These are phyloP conservation scores for Fusarium sp. DNA, from an alignment of 2,329 filamentous ascomycete genomes.

Conservation along the genomic window DNA sequence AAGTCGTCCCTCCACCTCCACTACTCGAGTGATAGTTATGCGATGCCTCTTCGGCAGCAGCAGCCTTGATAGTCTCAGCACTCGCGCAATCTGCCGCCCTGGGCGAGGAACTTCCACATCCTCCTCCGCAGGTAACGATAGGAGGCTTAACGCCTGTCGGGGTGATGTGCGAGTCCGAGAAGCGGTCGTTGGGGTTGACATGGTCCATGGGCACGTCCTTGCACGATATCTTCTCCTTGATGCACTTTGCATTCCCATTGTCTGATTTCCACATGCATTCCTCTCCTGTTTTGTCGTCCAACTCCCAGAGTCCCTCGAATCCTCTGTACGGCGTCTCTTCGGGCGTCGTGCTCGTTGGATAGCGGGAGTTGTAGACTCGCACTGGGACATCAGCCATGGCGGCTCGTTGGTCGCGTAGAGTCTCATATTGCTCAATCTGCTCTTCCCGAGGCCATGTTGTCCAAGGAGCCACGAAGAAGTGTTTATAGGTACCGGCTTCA, in stretches of 20 bases:
- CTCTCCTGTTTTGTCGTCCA: background rate
- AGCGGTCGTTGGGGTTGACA: constrained; percentile 5
- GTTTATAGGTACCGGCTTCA: constrained; percentile 44
- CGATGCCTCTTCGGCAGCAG: constrained; percentile 2
- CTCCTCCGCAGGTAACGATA: constrained; percentile 18
- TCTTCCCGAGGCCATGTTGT: constrained; percentile 24
- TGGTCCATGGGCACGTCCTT: background rate
- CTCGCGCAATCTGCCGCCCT: constrained; percentile 26
- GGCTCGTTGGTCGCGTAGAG: constrained; percentile 23
- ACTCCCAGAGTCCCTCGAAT: constrained; percentile 10
- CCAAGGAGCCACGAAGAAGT: constrained; percentile 46
- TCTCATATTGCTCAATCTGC: constrained; percentile 38
- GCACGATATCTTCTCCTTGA: background rate
- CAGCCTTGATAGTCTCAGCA: constrained; percentile 15
- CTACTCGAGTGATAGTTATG: background rate
- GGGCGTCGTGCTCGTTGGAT: background rate
- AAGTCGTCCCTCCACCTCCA: background rate
- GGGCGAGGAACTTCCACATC: constrained; percentile 25
- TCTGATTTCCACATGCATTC: background rate
- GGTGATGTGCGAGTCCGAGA: constrained; percentile 25
- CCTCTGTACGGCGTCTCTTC: background rate
- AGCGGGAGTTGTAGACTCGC: constrained; percentile 3
- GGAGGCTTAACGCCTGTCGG: constrained; percentile 9
- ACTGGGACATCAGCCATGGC: constrained; percentile 19
- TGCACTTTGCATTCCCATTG: background rate